Evolutionary conservation across 2,329 filamentous ascomycete genomes (phyloP).

Genomic region (Colletotrichum truncatum): DNA sequence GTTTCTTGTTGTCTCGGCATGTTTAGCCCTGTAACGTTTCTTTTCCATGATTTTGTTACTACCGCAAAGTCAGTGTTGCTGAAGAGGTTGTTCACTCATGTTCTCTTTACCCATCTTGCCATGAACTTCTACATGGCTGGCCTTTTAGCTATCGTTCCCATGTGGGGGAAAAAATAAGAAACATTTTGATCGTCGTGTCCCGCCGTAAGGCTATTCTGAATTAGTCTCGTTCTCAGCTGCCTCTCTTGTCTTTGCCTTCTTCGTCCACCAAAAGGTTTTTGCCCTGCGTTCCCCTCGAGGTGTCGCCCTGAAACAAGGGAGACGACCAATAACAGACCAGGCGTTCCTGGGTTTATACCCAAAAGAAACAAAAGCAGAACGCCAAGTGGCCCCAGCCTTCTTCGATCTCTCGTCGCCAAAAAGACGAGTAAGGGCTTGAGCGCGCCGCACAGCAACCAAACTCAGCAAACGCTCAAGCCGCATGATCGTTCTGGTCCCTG

Average conservation of each 20-base stretch:
- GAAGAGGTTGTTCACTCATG: too few species aligned
- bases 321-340: constrained; percentile 13
- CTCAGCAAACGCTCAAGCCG: constrained; percentile 24
- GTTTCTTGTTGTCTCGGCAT: background rate
- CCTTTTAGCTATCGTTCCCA: too few species aligned
- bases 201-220: too few species aligned
- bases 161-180: too few species aligned
- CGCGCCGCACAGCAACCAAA: constrained; percentile 13
- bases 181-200: too few species aligned
- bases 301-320: constrained; percentile 17
- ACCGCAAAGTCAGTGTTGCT: too few species aligned
- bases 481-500: constrained; percentile 6
- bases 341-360: constrained; percentile 6
- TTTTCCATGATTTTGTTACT: too few species aligned
- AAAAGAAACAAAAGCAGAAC: constrained; percentile 3
- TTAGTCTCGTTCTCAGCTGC: background rate
- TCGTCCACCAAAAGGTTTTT: background rate
- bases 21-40: constrained; percentile 7
- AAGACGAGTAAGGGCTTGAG: background rate
- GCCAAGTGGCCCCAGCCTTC: background rate
- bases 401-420: background rate
- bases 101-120: too few species aligned
- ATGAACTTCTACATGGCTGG: too few species aligned
- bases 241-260: background rate
- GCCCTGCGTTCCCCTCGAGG: background rate